Evolutionary conservation across 768 basidiomycete species (phyloP).

Genomic region (Rhizopogon vinicolor): DNA sequence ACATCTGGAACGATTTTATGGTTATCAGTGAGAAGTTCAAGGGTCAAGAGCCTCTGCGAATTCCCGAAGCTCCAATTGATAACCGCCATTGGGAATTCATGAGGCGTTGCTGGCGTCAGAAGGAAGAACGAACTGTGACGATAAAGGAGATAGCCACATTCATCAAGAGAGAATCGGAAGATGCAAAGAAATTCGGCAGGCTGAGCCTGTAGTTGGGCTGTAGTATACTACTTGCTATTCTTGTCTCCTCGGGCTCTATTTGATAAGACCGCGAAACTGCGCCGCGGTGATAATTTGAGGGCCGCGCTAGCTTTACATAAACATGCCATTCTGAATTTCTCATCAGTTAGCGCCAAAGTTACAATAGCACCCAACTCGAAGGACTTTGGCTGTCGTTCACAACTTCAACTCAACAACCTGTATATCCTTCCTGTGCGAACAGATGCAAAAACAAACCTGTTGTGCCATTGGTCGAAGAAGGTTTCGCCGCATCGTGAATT

Average conservation of each 20-base stretch:
- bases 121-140: background rate
- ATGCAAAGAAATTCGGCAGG: background rate
- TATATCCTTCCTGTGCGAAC: too few species aligned
- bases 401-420: too few species aligned
- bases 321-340: too few species aligned
- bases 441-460: too few species aligned
- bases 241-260: background rate
- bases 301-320: too few species aligned
- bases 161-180: background rate
- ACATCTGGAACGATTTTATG: background rate
- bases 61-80: background rate
- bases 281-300: background rate
- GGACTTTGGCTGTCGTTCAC: too few species aligned
- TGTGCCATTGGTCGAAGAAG: too few species aligned
- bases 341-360: too few species aligned
- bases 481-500: background rate
- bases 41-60: background rate
- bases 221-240: background rate
- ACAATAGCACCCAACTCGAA: too few species aligned
- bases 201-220: too few species aligned
- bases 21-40: background rate
- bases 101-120: slow-evolving; percentile 1
- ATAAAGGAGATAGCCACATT: background rate
- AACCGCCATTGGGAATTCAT: slow-evolving; percentile 4
- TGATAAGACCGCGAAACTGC: background rate